A percentile compares a stretch with the other conserved stretches of the same genome.
Conservation (phyloP, 2,329 filamentous ascomycete species). For the Ceratocystis ficicola region DNA sequence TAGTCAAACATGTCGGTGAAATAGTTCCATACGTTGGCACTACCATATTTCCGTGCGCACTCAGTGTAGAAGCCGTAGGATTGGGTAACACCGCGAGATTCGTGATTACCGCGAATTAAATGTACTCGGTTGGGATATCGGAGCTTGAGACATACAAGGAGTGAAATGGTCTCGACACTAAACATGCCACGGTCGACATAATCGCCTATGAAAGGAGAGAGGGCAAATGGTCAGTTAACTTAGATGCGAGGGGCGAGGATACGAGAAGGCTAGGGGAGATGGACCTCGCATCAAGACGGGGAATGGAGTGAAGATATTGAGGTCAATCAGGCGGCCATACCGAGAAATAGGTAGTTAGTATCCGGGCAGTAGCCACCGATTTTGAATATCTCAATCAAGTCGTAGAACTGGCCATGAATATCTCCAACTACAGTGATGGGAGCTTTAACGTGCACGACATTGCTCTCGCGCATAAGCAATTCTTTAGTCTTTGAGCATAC, state of each 20-base stretch:
- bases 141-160: constrained; percentile 92
- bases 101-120: constrained; percentile 93
- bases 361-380: constrained; percentile 96
- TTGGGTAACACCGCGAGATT: constrained; percentile 93
- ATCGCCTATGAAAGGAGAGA: constrained; percentile 50
- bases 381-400: constrained; percentile 97
- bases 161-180: constrained; percentile 95
- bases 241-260: not conserved
- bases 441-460: constrained; percentile 91
- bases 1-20: constrained; percentile 99
- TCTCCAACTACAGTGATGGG: constrained; percentile 96
- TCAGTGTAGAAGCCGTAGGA: constrained; percentile 99
- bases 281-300: not conserved
- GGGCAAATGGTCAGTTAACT: not conserved
- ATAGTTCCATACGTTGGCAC: constrained; percentile 97
- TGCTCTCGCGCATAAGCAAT: constrained; percentile 98
- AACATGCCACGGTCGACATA: constrained; percentile 98
- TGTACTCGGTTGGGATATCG: constrained; percentile 93
- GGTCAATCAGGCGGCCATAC: constrained; percentile 37
- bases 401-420: constrained; percentile 97
- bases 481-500: constrained; percentile 99
- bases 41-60: constrained; percentile 94
- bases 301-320: too few species aligned
- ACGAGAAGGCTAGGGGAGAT: not conserved
- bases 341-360: constrained; percentile 95